phyloP scores from a whole-genome alignment of 2,329 filamentous ascomycete species.

The Fusarium liriodendri region DNA sequence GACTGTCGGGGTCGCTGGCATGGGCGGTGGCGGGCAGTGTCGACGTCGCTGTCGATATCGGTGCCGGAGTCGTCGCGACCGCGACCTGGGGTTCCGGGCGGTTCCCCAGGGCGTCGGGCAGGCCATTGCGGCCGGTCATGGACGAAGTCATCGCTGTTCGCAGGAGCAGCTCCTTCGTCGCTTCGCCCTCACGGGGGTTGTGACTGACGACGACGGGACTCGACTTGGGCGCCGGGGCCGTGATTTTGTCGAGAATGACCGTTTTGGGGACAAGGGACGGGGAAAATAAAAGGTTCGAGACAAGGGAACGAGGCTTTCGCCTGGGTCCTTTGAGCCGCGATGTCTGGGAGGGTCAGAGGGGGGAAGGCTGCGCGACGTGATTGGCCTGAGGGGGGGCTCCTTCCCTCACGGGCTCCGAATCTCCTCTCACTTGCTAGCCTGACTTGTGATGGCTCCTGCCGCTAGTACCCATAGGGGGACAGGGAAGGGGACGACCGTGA shows the following conservation, averaged over 20 bases:
- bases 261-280: slow-evolving; percentile 28
- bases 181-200: slow-evolving; percentile 41
- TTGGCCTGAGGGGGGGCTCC: slow-evolving; percentile 32
- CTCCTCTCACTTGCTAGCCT: slow-evolving; percentile 36
- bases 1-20: slow-evolving; percentile 25
- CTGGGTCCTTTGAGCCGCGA: slow-evolving; percentile 44
- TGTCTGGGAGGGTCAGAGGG: slow-evolving; percentile 41
- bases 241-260: slow-evolving; percentile 27
- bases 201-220: slow-evolving; percentile 32
- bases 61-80: slow-evolving; percentile 30
- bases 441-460: slow-evolving; percentile 31
- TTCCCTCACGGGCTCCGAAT: slow-evolving; percentile 31
- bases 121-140: slow-evolving; percentile 54
- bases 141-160: slow-evolving; percentile 72
- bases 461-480: slow-evolving; percentile 26
- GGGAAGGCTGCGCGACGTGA: slow-evolving; percentile 36
- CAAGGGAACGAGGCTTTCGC: slow-evolving; percentile 43
- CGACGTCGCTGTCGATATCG: slow-evolving; percentile 23
- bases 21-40: slow-evolving; percentile 25
- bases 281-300: slow-evolving; percentile 44
- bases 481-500: slow-evolving; percentile 17
- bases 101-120: slow-evolving; percentile 33
- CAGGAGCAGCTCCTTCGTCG: slow-evolving; percentile 67
- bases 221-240: slow-evolving; percentile 34
- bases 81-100: slow-evolving; percentile 39